Percentiles rank a stretch among this genome's conserved stretches.
phyloP scores from a whole-genome alignment of 2,329 filamentous ascomycete genomes.

The Nemania sp. region DNA sequence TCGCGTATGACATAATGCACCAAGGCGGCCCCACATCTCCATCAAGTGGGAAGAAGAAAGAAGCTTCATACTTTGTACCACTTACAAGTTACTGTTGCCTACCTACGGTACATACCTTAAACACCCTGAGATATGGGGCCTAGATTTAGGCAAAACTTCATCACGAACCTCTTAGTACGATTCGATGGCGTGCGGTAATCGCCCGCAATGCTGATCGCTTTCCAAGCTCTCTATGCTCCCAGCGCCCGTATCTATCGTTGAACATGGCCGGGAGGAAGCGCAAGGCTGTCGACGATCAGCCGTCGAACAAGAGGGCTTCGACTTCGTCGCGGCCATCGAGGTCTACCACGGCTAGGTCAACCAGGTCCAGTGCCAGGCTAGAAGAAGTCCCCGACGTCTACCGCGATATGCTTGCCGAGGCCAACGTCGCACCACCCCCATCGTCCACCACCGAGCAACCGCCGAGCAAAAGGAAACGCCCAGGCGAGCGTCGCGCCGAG shows the following conservation, averaged over 20 bases:
- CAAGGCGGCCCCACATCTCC: no score
- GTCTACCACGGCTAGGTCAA: conserved; percentile 37
- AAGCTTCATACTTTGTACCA: no score
- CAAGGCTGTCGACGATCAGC: conserved; percentile 22
- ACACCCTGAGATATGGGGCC: background rate
- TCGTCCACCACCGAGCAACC: conserved; percentile 42
- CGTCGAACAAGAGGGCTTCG: conserved; percentile 27
- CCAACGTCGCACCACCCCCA: conserved; percentile 44
- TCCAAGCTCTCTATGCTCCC: background rate
- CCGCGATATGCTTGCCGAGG: conserved; percentile 54
- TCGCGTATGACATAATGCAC: background rate
- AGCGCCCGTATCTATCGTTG: background rate
- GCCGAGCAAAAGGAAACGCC: conserved; percentile 49
- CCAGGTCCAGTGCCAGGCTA: conserved; percentile 33
- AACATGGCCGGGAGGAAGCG: conserved; percentile 41
- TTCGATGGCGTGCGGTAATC: background rate
- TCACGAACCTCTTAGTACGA: background rate
- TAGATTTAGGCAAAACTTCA: background rate
- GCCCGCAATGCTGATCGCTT: background rate
- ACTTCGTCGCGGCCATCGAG: conserved; percentile 32
- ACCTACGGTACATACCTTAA: background rate
- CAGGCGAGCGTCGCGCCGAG: conserved; percentile 41
- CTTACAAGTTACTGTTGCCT: no score
- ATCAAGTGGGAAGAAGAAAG: no score
- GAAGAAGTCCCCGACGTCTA: conserved; percentile 48